phyloP scores from a whole-genome alignment of 179 eudicot genomes.

The Actinidia chinensis region DNA sequence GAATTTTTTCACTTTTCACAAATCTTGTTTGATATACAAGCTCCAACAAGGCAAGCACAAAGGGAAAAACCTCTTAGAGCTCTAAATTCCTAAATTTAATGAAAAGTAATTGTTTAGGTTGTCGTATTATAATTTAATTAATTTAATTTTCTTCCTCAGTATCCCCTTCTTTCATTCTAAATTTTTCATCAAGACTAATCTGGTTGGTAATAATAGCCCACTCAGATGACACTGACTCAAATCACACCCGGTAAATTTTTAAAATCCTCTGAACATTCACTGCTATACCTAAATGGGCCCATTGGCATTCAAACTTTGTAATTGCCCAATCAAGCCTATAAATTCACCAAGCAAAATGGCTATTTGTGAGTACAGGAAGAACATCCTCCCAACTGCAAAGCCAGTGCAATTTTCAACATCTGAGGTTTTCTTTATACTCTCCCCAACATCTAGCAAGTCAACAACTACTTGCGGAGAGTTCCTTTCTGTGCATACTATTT shows the following conservation, averaged over 20 bases:
- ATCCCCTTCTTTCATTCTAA: too few species aligned
- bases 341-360: constrained; percentile 61
- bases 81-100: not conserved
- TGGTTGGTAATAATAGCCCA: not conserved
- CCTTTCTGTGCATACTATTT: constrained; percentile 61
- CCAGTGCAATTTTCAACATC: constrained; percentile 63
- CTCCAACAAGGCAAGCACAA: not conserved
- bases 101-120: not conserved
- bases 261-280: too few species aligned
- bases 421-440: constrained; percentile 64
- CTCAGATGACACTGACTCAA: not conserved
- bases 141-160: too few species aligned
- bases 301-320: constrained; percentile 66
- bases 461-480: constrained; percentile 65
- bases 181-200: not conserved
- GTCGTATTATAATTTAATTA: too few species aligned
- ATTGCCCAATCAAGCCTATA: constrained; percentile 61
- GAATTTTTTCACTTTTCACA: not conserved
- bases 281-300: constrained; percentile 85
- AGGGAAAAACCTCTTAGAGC: not conserved
- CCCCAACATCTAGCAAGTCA: constrained; percentile 60
- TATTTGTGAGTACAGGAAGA: constrained; percentile 58
- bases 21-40: not conserved
- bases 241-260: too few species aligned
- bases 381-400: constrained; percentile 58